A percentile compares a stretch with the other conserved stretches of the same genome.
phyloP scores from a whole-genome alignment of 2,329 filamentous ascomycete genomes.

The Tolypocladium cylindrosporum region DNA sequence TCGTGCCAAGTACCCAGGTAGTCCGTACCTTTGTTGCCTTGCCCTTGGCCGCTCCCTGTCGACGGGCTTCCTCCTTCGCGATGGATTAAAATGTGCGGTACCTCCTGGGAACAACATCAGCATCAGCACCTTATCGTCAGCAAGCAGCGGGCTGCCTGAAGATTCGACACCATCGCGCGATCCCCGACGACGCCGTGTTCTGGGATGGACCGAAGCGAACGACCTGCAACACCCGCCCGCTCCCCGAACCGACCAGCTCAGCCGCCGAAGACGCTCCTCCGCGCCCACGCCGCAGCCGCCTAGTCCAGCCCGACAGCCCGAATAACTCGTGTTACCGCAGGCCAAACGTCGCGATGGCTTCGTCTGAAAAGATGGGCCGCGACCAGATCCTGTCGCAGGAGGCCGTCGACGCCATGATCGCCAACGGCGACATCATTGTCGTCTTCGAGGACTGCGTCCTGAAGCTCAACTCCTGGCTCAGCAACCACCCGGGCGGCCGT shows the following conservation, averaged over 20 bases:
- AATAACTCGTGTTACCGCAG: too few relatives aligned
- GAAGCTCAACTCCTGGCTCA: constrained; percentile 80
- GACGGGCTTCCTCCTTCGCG: background rate
- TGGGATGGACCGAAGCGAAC: background rate
- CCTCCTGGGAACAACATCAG: background rate
- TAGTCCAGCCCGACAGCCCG: background rate
- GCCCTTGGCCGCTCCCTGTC: background rate
- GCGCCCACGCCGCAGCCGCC: background rate
- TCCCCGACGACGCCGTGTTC: background rate
- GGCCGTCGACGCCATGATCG: constrained; percentile 62
- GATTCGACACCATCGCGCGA: too few relatives aligned
- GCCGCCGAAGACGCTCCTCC: background rate
- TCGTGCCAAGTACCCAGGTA: background rate
- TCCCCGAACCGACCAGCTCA: background rate
- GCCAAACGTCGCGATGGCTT: background rate
- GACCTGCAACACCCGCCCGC: background rate
- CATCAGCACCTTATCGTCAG: background rate
- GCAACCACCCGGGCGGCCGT: constrained; percentile 85
- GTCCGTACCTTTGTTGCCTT: background rate
- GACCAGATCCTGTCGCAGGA: constrained; percentile 26
- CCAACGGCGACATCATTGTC: constrained; percentile 67
- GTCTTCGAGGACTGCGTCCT: constrained; percentile 74
- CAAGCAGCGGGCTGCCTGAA: too few relatives aligned
- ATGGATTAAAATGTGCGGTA: background rate
- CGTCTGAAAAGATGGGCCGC: background rate